Evolutionary conservation across 2,329 filamentous ascomycete species (phyloP).

Genomic region (Penicillium sp.): DNA sequence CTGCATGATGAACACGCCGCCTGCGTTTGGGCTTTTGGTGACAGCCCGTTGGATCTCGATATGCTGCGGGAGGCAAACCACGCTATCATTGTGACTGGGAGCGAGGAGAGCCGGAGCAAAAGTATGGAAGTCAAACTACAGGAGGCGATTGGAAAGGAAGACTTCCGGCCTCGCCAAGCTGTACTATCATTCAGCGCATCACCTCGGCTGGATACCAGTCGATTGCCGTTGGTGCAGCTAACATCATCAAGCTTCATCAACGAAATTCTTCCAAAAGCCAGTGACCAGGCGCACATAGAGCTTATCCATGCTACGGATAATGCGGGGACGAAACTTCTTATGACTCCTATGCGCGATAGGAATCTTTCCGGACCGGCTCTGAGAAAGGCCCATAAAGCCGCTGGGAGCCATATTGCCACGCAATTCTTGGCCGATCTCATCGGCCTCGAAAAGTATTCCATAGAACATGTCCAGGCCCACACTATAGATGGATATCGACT

Average conservation of each 20-base stretch:
- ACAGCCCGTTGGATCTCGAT: slow-evolving; percentile 56
- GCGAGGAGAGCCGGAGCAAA: slow-evolving; percentile 47
- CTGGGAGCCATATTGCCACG: background rate
- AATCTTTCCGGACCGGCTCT: background rate
- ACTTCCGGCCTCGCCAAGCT: background rate
- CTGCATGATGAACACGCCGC: slow-evolving; percentile 10
- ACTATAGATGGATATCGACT: slow-evolving; percentile 49
- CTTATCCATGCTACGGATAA: background rate
- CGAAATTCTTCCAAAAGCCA: background rate
- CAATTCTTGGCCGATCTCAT: background rate
- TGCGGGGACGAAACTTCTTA: background rate
- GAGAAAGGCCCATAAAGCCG: background rate
- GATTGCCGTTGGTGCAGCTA: background rate
- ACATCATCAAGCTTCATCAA: background rate
- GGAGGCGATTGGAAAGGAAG: background rate
- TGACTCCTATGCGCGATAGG: background rate
- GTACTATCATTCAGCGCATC: background rate
- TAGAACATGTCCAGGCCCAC: slow-evolving; percentile 54
- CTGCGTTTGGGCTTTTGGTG: slow-evolving; percentile 58
- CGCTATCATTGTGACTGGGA: slow-evolving; percentile 56
- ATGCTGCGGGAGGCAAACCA: slow-evolving; percentile 57
- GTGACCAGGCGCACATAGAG: background rate
- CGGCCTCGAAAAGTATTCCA: slow-evolving; percentile 19
- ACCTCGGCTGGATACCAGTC: background rate
- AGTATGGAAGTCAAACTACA: slow-evolving; percentile 49